These are phyloP conservation scores for Antrodiella citrinella DNA, from an alignment of 768 basidiomycete species.

Conservation along the genomic window DNA sequence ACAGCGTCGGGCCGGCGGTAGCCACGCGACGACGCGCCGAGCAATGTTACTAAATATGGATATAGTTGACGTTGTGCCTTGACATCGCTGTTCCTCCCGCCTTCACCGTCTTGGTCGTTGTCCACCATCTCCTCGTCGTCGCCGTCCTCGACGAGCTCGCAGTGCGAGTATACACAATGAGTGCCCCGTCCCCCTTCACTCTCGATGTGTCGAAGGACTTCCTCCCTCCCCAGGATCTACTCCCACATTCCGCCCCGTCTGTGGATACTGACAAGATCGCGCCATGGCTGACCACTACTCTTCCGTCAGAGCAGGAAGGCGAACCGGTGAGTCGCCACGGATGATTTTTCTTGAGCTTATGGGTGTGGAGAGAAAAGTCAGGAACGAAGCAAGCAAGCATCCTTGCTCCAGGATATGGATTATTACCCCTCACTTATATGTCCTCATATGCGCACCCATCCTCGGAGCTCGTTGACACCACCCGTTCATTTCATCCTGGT, in stretches of 20 bases:
- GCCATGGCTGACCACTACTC: conserved; percentile 12
- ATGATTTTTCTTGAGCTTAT: too few relatives aligned
- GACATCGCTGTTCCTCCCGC: background rate
- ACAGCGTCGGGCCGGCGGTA: background rate
- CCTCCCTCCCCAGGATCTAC: conserved; percentile 11
- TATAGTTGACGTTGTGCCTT: background rate
- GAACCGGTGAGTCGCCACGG: conserved; percentile 11
- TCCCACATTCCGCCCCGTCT: conserved; percentile 11
- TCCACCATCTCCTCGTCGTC: background rate
- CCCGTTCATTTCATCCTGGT: too few relatives aligned
- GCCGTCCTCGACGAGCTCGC: conserved; percentile 2
- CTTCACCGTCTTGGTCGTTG: background rate
- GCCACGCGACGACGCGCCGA: background rate
- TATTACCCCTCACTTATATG: too few relatives aligned
- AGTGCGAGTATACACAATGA: background rate
- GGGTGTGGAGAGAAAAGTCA: too few relatives aligned
- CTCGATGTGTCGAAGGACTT: conserved; percentile 7
- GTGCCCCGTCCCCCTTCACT: conserved; percentile 5
- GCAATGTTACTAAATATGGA: background rate
- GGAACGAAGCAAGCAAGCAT: too few relatives aligned
- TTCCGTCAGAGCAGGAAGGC: conserved; percentile 4
- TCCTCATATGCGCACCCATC: too few relatives aligned
- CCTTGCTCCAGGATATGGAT: too few relatives aligned
- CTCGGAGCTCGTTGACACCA: too few relatives aligned
- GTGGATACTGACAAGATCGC: conserved; percentile 12